A percentile compares a stretch with the other conserved stretches of the same genome.
phyloP scores from a whole-genome alignment of 495 filamentous ascomycete species.

The Penicillium goetzii region DNA sequence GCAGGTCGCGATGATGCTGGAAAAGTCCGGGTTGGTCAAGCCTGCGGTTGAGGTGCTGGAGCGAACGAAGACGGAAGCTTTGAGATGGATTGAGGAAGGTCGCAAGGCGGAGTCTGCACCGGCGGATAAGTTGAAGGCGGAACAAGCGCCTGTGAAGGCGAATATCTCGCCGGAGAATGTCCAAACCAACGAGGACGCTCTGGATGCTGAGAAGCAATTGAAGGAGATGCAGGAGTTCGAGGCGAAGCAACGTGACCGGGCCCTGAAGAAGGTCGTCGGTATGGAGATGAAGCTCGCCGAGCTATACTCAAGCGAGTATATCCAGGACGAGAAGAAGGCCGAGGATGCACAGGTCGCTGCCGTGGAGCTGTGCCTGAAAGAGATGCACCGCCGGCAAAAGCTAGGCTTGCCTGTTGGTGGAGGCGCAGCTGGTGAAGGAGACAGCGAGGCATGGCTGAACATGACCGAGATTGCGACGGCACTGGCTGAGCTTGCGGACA shows the following conservation, averaged over 20 bases:
- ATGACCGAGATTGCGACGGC: conserved; percentile 71
- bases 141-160: conserved; percentile 21
- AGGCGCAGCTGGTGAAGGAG: conserved; percentile 23
- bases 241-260: conserved; percentile 63
- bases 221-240: conserved; percentile 49
- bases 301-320: conserved; percentile 62
- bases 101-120: conserved; percentile 43
- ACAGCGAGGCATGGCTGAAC: conserved; percentile 73
- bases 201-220: conserved; percentile 36
- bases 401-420: conserved; percentile 56
- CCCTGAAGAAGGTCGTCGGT: conserved; percentile 72
- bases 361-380: conserved; percentile 77
- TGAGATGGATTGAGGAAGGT: conserved; percentile 58
- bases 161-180: conserved; percentile 27
- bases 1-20: conserved; percentile 74
- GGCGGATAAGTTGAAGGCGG: conserved; percentile 31
- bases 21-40: conserved; percentile 67
- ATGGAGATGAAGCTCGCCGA: conserved; percentile 81
- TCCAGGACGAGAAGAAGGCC: conserved; percentile 60
- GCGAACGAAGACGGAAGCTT: conserved; percentile 51
- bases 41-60: conserved; percentile 77
- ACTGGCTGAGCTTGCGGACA: conserved; percentile 68
- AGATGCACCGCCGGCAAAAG: conserved; percentile 65
- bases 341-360: conserved; percentile 78
- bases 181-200: conserved; percentile 30